Percentiles rank a stretch among this genome's conserved stretches.
phyloP scores from a whole-genome alignment of 176 grass and related monocot genomes.

The Oryza nivara region DNA sequence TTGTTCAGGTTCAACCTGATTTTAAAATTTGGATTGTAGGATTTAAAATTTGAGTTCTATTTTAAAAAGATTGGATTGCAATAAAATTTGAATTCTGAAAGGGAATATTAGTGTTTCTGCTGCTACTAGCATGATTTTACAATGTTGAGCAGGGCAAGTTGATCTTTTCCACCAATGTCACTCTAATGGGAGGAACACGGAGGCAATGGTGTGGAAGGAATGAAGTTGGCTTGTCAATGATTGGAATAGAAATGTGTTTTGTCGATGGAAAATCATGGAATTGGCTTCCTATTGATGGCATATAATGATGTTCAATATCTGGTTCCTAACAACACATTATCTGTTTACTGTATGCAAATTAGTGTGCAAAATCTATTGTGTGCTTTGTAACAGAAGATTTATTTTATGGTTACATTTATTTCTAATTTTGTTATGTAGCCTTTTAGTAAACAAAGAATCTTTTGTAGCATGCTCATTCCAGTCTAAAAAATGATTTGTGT shows the following conservation, averaged over 20 bases:
- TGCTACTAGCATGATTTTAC: neutral
- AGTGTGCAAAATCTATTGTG: neutral
- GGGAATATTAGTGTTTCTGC: neutral
- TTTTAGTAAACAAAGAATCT: neutral
- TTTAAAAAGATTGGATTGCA: neutral
- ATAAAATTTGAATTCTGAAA: neutral
- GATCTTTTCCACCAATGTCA: neutral
- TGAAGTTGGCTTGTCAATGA: neutral
- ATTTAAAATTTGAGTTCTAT: neutral
- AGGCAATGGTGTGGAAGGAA: neutral
- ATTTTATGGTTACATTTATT: neutral
- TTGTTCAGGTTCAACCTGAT: neutral
- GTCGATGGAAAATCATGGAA: neutral
- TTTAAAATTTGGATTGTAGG: neutral
- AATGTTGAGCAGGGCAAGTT: neutral
- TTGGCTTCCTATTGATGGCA: neutral
- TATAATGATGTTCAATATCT: conserved; percentile 11
- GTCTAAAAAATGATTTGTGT: too few species aligned
- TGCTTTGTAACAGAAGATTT: neutral
- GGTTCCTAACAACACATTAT: conserved; percentile 1
- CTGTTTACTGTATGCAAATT: conserved; percentile 11
- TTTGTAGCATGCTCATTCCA: neutral
- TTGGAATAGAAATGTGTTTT: neutral
- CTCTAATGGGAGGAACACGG: neutral
- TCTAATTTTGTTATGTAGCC: neutral